Percentiles rank a stretch among this genome's conserved stretches.
phyloP scores from a whole-genome alignment of 768 basidiomycete species.

The Leccinum subgranulosum region DNA sequence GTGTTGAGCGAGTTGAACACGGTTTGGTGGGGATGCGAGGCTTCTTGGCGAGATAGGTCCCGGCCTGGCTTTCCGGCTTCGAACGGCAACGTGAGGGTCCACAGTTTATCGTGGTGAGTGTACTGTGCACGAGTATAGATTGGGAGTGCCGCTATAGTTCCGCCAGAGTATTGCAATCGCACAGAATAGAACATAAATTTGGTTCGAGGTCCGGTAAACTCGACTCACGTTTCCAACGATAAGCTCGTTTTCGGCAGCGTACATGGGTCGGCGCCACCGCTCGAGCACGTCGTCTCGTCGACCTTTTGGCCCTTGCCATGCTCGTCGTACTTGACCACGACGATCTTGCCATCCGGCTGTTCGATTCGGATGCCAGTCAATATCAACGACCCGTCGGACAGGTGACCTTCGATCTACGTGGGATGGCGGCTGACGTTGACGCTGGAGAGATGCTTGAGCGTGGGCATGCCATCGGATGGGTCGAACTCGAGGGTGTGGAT shows the following conservation, averaged over 20 bases:
- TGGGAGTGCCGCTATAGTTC: constrained; percentile 54
- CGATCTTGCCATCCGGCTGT: constrained; percentile 59
- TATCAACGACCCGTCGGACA: constrained; percentile 52
- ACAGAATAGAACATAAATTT: neutral
- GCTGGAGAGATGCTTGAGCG: constrained; percentile 44
- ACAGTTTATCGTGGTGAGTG: constrained; percentile 34
- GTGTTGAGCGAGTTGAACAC: constrained; percentile 39
- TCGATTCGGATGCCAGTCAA: constrained; percentile 57
- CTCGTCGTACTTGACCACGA: constrained; percentile 56
- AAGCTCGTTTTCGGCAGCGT: constrained; percentile 58
- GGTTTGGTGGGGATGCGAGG: constrained; percentile 78
- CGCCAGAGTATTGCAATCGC: constrained; percentile 60
- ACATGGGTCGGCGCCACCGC: constrained; percentile 63
- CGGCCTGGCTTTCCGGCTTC: constrained; percentile 51
- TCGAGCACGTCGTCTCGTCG: constrained; percentile 38
- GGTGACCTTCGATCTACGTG: constrained; percentile 72
- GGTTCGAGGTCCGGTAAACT: neutral
- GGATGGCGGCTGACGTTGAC: constrained; percentile 59
- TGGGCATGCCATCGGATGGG: constrained; percentile 46
- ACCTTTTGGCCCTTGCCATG: constrained; percentile 45
- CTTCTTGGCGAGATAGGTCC: constrained; percentile 61
- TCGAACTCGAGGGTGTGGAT: constrained; percentile 67
- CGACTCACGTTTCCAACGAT: constrained; percentile 70
- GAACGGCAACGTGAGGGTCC: constrained; percentile 40
- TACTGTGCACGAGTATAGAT: constrained; percentile 48